phyloP scores from a whole-genome alignment of 169 alveolate species.

The Theileria parva region DNA sequence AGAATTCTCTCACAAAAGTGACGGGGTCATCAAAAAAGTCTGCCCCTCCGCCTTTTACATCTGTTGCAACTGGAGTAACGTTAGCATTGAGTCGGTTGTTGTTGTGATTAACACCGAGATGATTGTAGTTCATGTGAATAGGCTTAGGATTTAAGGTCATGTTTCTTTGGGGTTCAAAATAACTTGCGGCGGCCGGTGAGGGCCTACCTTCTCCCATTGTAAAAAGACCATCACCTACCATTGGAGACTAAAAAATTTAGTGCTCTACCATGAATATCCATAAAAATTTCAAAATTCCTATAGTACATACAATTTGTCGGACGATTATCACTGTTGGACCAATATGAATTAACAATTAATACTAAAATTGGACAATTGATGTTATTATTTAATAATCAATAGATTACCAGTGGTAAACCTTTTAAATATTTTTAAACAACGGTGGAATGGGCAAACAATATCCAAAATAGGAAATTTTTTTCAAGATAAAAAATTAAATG shows the following conservation, averaged over 20 bases:
- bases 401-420: not conserved
- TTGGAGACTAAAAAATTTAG: not conserved
- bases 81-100: not conserved
- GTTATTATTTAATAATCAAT: no score
- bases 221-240: slow-evolving; percentile 20
- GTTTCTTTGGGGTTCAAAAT: not conserved
- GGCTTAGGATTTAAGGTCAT: not conserved
- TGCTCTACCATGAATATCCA: not conserved
- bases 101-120: not conserved
- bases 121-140: not conserved
- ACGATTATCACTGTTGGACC: no score
- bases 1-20: slow-evolving; percentile 35
- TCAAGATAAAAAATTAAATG: slow-evolving; percentile 9
- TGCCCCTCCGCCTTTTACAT: slow-evolving; percentile 5
- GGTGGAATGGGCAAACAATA: no score
- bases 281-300: not conserved
- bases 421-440: not conserved
- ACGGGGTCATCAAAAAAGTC: slow-evolving; percentile 54
- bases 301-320: slow-evolving; percentile 7
- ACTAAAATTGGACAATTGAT: no score
- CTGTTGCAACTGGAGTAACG: slow-evolving; percentile 8
- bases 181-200: not conserved
- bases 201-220: not conserved
- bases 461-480: no score
- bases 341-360: no score